Base-by-base conservation (phyloP, 768 basidiomycete species). In the Hortiboletus campestris region DNA sequence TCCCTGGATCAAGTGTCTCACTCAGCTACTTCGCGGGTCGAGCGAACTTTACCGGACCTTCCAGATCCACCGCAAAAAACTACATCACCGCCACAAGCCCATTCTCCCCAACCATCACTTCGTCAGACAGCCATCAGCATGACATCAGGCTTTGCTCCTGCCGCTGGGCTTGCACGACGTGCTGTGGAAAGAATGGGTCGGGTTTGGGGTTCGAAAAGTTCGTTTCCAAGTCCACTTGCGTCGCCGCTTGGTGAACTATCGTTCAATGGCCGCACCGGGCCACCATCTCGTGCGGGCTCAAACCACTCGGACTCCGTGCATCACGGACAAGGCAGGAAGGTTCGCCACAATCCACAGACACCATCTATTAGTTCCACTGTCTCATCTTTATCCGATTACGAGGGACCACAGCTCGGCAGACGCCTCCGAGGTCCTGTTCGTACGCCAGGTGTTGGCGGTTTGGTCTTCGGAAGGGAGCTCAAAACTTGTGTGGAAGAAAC, bases 101-200 rank as follows among this genome's bases (percentile, higher is more conserved):
- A 57, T 36, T 60, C 53, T 49, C 55, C 66, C 25, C 66, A 71
- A 41, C 70, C 74, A 12, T 72, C 75, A 28, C 72, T 80, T 57
- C 74, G 86, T 20, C 85, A 84, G 63, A 84, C 86, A n/a, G 81
- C 89, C 17, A 79, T 90, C 58, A 89, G 88, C 62, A 84, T 91
- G 75, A 82, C 86, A 3, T 79, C 78, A 38, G 79, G 84, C 40
- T 77, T 89, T 46, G 84, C 84, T 3, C 86, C 88, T 28, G 86
- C 85, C 20, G 86, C 87, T 17, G 88, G 88, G 10, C 77, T 89
- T 10, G 89, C 88, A 11, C 86, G 84, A 64, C 80, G 86, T 53
- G 88, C 90, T 4, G 88, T 88, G 4, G 89, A 90, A 73, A 86
- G 83, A 69, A 82, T 91, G 76, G 84, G 85, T 38, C 80, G 83